phyloP scores from a whole-genome alignment of 352 stramenopile species.

The Globisporangium okanoganense region DNA sequence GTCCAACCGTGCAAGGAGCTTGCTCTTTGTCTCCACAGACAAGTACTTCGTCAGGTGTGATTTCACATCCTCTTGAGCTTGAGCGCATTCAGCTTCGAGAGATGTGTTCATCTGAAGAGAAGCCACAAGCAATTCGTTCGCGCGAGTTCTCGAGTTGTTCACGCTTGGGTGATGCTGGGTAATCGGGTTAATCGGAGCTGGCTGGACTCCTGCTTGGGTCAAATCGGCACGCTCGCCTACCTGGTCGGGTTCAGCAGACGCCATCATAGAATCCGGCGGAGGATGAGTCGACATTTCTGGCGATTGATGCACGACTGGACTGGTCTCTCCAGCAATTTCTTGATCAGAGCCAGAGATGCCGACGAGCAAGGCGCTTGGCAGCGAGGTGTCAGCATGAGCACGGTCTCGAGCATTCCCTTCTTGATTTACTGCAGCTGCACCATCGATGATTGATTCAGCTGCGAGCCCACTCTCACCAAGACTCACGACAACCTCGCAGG shows the following conservation, averaged over 20 bases:
- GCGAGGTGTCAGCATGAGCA: not conserved
- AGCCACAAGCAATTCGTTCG: slow-evolving; percentile 31
- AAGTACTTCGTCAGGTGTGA: slow-evolving; percentile 25
- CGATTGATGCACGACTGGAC: not conserved
- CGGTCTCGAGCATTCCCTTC: not conserved
- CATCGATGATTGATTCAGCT: not conserved
- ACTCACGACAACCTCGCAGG: not conserved
- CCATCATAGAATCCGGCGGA: too few species aligned
- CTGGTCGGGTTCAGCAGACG: not conserved
- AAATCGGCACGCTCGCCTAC: not conserved
- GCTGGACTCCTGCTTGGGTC: not conserved
- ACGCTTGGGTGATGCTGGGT: slow-evolving; percentile 1
- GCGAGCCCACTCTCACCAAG: not conserved
- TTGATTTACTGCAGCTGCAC: not conserved
- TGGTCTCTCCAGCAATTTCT: not conserved
- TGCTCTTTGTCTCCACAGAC: slow-evolving; percentile 19
- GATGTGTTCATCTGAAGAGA: slow-evolving; percentile 25
- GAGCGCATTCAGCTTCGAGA: slow-evolving; percentile 20
- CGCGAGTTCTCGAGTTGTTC: slow-evolving; percentile 21
- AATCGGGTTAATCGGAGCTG: not conserved
- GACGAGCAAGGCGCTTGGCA: not conserved
- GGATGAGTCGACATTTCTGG: too few species aligned
- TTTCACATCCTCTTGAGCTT: slow-evolving; percentile 17
- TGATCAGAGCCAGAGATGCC: not conserved
- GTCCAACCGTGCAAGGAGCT: slow-evolving; percentile 19